Base-by-base conservation (phyloP, 163 green algal species). In the Scenedesmus sp. region DNA sequence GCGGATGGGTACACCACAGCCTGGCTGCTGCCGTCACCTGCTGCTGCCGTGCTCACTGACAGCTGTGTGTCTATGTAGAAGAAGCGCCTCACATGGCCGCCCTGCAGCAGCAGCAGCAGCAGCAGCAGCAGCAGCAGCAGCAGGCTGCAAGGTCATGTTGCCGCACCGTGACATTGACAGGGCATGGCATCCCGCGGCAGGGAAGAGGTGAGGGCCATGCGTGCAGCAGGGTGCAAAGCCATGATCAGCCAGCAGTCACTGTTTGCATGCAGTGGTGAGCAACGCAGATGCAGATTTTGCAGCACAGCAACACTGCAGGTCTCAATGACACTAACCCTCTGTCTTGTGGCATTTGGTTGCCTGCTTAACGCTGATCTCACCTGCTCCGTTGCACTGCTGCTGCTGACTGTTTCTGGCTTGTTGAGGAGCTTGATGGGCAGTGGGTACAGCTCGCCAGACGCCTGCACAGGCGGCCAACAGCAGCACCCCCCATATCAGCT, bases 41-140 rank as follows among this genome's bases (percentile, higher is more conserved):
- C 46, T 61, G 90, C 33, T 30, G 61, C 88, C 20, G 65, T 49
- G 46, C 53, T 84, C 13, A 61, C 90, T 72, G 90, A 91, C 53
- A 95, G 92, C 43, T 78, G 43, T 0, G 35, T 51, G 44, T 96
- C 94, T 40, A 94, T 85, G 81, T 91, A 95, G 91, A 96, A 95
- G 79, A 96, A 95, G 42, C 94, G 92, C 15, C 93, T 91, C 80
- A 96, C 94, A 44, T 94, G 93, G 37, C 94, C 92, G 81, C 42
- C 12, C 59, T 92, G 81, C 87, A 81, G 35, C 35, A 43, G 33
- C 30, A 86, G 78, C 42, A 56, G 78, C 78, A 83, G 78, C 42
- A 53, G 42, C 22, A 40, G 42, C 78, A 83, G 42, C 37, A 33
- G 76, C 70, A 80, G 70, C 30, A 15, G 70, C 13, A 12, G 13